Base-by-base conservation (phyloP, 306 rosid genomes). In the Dalbergia cultrata region DNA sequence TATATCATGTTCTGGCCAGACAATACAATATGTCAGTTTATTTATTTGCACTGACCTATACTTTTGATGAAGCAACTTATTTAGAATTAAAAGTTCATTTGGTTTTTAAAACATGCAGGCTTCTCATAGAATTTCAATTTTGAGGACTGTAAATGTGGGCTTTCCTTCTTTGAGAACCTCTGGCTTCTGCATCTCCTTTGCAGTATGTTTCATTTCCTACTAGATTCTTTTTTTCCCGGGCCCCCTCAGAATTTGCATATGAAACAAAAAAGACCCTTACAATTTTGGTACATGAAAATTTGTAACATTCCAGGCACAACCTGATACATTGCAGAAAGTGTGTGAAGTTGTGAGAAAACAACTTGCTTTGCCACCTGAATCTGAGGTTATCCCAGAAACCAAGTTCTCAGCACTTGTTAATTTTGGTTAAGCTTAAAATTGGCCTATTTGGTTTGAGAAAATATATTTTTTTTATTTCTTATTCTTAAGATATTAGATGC, bases 331-430 rank as follows among this genome's bases (percentile, higher is more conserved):
- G 74, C 61, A 83, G 60, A 83, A 81, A 80, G 89, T 88, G 4
- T 81, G 85, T 7, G 80, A 86, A 39, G 78, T 88, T 65, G 91
- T 85, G 81, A 88, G 85, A 58, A 86, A 81, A 70, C 89, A 88
- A 71, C 88, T 88, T 41, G 91, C 89, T 31, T 68, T 88, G 70
- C 18, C 91, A 17, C 56, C 86, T 6, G 91, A 86, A 58, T 57
- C 85, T 4, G 79, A 44, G 79, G 70, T 88, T 41, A 86, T 88
- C 53, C 88, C 89, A 34, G 85, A 81, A 45, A 83, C 91, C 57
- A 88, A 83, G 80, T 88, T 88, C 67, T 43, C 79, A 43, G 89
- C 56, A 9, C 86, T 88, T 5, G 91, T 89, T 65, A 1, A 22
- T 22, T 22, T 22, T 22, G 1, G 2, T 26, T 26, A 26, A 26